Base-by-base conservation (phyloP, 495 filamentous ascomycete species). In the Astrothelium macrocarpum region DNA sequence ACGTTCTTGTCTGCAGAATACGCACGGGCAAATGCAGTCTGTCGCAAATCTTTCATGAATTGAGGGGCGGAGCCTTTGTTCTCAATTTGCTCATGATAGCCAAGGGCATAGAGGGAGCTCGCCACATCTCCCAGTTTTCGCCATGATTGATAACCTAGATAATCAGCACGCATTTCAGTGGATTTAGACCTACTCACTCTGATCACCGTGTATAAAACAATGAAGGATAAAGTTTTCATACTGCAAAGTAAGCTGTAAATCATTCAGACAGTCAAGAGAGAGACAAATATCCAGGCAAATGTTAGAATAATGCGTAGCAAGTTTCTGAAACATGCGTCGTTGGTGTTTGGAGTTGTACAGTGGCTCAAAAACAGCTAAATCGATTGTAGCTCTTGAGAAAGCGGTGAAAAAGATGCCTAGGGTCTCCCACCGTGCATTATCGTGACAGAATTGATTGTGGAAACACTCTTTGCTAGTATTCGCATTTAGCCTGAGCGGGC, bases 1-100 rank as follows among this genome's bases (percentile, higher is more conserved):
- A 79, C 67, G 28, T 77, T 78, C 68, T 78, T 79, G 67, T 79
- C 77, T n/a, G 74, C 75, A 0, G 76, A 76, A 65, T 77, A 79
- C 31, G 75, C 71, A 34, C 76, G 64, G 4, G 77, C 76, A 64
- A 77, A 78, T 0, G 73, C 74, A 4, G 71, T 65, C 62, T 75
- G 74, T 16, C 77, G 72, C 31, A 78, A 34, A 26, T 77, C 70
- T 34, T 69, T 73, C 1, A 79, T 65, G 32, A 78, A 79, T 2
- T 59, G 59, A 9, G 77, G 76, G 14, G 68, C 68, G 16, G 60
- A 64, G 1, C 70, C 59, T 59, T 71, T 73, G 0, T 63, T 60
- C 58, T 78, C 72, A 26, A 75, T 63, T 23, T 75, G 74, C 60
- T 79, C 77, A 32, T 79, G 77, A 53, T 78, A 78, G 2, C 76